phyloP scores from a whole-genome alignment of 441 rosid genomes.

The Populus tomentosa region DNA sequence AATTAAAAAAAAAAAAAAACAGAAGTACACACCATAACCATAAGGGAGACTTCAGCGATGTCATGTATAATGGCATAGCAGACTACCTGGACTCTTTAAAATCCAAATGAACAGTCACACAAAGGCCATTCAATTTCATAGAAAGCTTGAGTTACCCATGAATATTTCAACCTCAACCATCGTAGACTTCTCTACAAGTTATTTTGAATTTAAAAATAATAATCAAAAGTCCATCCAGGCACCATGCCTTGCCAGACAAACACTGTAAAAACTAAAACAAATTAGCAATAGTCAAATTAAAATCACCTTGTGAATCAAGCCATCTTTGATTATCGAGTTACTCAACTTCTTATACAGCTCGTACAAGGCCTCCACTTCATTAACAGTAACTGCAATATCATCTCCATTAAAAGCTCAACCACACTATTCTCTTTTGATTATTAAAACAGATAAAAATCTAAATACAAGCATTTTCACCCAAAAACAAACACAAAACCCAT shows the following conservation, averaged over 20 bases:
- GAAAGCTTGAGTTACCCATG: neutral
- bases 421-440: neutral
- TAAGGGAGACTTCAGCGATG: neutral
- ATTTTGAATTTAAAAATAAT: neutral
- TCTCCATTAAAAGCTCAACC: neutral
- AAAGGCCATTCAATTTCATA: neutral
- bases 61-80: neutral
- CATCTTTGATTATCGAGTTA: conserved; percentile 65
- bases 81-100: neutral
- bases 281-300: neutral
- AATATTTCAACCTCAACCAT: neutral
- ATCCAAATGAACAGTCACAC: neutral
- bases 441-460: neutral
- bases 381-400: conserved; percentile 55
- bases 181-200: neutral
- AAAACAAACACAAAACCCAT: neutral
- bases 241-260: neutral
- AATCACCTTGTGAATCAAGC: conserved; percentile 78
- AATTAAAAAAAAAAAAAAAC: neutral
- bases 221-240: neutral
- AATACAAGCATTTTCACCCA: neutral
- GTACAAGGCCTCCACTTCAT: conserved; percentile 73
- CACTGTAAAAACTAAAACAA: neutral
- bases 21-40: neutral
- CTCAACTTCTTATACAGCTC: conserved; percentile 76